Conservation (phyloP, 2,329 filamentous ascomycete species). For the Diaporthe aspalathi region DNA sequence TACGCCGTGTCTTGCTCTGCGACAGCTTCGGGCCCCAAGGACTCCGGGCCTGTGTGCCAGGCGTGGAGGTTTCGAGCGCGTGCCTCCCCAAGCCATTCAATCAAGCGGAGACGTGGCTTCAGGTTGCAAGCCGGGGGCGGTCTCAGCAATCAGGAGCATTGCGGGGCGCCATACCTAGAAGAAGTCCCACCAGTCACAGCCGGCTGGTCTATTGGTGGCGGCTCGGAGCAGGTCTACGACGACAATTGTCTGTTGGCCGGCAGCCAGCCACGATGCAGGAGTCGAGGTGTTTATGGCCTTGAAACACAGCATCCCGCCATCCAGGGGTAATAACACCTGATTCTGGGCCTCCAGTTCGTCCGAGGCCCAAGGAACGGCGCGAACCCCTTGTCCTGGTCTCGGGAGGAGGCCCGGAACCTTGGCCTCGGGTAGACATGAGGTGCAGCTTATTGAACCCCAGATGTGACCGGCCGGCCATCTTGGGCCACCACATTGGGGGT, state of each 20-base stretch:
- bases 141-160: neutral
- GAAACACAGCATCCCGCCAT: neutral
- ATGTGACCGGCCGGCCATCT: neutral
- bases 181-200: neutral
- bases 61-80: neutral
- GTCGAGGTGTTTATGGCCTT: neutral
- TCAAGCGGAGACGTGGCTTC: conserved; percentile 5
- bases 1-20: neutral
- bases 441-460: neutral
- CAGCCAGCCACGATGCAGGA: neutral
- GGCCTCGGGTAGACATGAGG: neutral
- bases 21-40: conserved; percentile 3
- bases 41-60: neutral
- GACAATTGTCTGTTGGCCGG: too few species aligned
- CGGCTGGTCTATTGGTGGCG: neutral
- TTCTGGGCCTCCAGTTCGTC: neutral
- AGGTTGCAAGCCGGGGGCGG: neutral
- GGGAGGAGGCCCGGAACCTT: neutral
- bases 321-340: neutral
- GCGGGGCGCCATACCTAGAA: neutral
- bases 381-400: neutral
- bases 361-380: neutral
- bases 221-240: neutral
- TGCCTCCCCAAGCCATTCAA: neutral
- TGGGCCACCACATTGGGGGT: neutral